Conservation (phyloP, 192 early-diverging fungal species). For the Linnemannia schmuckeri region DNA sequence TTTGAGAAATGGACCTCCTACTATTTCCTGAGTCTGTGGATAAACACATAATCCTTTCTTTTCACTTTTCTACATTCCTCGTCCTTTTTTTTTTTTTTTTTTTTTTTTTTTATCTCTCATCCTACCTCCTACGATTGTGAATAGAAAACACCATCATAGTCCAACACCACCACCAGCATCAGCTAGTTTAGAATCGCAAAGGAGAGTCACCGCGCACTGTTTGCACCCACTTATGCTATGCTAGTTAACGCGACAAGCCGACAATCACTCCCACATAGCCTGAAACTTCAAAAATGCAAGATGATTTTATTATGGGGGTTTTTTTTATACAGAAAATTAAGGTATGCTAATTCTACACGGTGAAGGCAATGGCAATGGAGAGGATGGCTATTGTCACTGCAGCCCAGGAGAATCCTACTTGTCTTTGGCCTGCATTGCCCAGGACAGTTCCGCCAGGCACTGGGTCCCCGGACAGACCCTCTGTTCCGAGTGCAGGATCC, state of each 20-base stretch:
- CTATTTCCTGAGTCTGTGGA: not conserved
- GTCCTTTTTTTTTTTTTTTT: not conserved
- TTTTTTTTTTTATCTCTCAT: not conserved
- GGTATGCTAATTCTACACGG: not conserved
- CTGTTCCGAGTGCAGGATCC: slow-evolving; percentile 18
- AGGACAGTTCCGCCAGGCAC: slow-evolving; percentile 27
- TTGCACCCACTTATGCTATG: too few species aligned
- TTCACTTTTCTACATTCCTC: not conserved
- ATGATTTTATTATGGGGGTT: not conserved
- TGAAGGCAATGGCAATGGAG: not conserved
- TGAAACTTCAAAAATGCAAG: not conserved
- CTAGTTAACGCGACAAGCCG: not conserved
- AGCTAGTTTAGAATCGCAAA: too few species aligned
- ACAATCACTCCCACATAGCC: too few species aligned
- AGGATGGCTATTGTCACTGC: not conserved
- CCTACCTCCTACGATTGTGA: not conserved
- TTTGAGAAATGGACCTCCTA: not conserved
- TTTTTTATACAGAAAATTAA: not conserved
- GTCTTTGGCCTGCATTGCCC: not conserved
- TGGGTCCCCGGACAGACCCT: slow-evolving; percentile 41
- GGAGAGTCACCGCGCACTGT: too few species aligned
- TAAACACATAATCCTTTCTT: not conserved
- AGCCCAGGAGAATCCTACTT: not conserved
- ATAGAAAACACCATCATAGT: not conserved
- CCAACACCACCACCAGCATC: not conserved